phyloP scores from a whole-genome alignment of 2,329 filamentous ascomycete species.

The Ophiostoma perfectum region DNA sequence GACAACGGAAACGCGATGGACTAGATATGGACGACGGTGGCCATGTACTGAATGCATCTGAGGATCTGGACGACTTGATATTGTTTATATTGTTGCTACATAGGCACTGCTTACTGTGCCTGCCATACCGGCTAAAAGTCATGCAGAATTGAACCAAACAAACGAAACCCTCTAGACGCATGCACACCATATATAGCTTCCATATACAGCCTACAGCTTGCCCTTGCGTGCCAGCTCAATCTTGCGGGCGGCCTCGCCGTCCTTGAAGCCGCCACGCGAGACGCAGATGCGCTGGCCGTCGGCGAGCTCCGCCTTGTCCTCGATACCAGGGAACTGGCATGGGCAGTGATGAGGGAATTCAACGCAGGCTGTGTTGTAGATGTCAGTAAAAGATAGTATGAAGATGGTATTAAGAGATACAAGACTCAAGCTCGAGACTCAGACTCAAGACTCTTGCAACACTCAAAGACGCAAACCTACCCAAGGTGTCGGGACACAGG shows the following conservation, averaged over 20 bases:
- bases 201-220: conserved; percentile 47
- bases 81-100: too few species aligned
- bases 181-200: neutral
- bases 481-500: conserved; percentile 84
- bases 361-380: conserved; percentile 64
- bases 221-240: conserved; percentile 76
- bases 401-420: too few species aligned
- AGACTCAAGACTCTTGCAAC: too few species aligned
- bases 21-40: too few species aligned
- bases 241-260: conserved; percentile 66
- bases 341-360: conserved; percentile 97
- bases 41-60: too few species aligned
- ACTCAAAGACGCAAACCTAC: conserved; percentile 28
- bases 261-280: conserved; percentile 68
- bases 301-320: conserved; percentile 71
- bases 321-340: conserved; percentile 69
- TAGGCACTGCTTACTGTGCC: too few species aligned
- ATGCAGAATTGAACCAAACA: neutral
- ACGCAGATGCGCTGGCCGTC: conserved; percentile 70
- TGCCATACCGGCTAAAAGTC: neutral
- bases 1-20: too few species aligned
- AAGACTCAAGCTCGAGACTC: too few species aligned
- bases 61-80: too few species aligned
- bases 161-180: neutral
- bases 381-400: neutral